Evolutionary conservation across 176 grass and related monocot species (phyloP).

Genomic region (Rhynchospora pubera): DNA sequence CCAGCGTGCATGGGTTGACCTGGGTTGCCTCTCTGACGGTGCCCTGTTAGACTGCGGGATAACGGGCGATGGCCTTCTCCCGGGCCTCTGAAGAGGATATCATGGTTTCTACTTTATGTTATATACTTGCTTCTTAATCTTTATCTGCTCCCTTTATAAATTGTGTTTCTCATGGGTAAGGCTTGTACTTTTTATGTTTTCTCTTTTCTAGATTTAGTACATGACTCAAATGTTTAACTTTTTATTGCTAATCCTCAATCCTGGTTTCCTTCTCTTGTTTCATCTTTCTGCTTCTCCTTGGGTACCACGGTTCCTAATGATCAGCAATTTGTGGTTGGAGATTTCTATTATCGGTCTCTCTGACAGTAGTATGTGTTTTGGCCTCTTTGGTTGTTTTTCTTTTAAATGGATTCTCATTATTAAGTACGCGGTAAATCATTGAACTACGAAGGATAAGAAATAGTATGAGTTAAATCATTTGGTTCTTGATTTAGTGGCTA

Average conservation of each 20-base stretch:
- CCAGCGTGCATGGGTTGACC: background rate
- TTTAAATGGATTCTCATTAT: too few species aligned
- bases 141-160: background rate
- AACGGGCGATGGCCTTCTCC: background rate
- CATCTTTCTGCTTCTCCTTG: too few species aligned
- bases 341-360: too few species aligned
- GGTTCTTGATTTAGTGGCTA: too few species aligned
- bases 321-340: too few species aligned
- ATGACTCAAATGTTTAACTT: background rate
- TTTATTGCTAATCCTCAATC: background rate
- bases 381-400: too few species aligned
- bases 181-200: background rate
- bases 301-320: too few species aligned
- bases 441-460: too few species aligned
- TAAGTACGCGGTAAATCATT: too few species aligned
- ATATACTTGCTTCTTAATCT: background rate
- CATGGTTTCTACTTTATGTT: background rate
- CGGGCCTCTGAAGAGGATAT: background rate
- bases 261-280: background rate
- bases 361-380: too few species aligned
- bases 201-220: background rate
- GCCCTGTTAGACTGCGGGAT: background rate
- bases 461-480: too few species aligned
- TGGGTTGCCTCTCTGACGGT: background rate
- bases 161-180: background rate